Conservation (phyloP, 2,329 filamentous ascomycete genomes). For the Coleophoma eucalyptorum region DNA sequence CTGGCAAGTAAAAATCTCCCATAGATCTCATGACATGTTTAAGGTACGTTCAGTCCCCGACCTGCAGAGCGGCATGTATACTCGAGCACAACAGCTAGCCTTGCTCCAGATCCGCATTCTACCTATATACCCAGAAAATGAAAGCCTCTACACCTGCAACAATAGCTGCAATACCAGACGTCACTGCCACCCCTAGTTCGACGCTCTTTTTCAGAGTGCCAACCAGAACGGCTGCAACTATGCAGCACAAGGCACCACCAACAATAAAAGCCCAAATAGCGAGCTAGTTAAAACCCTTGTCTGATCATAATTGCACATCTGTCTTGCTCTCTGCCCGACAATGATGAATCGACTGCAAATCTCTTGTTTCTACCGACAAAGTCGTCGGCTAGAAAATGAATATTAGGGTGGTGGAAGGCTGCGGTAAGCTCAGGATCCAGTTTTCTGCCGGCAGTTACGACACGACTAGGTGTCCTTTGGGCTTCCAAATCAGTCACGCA, state of each 20-base stretch:
- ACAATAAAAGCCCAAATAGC: not conserved
- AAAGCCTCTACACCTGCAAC: not conserved
- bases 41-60: too few relatives aligned
- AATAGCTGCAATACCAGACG: not conserved
- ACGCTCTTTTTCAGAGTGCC: not conserved
- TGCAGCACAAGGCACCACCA: not conserved
- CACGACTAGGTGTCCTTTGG: not conserved
- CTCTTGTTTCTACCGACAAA: not conserved
- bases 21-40: too few relatives aligned
- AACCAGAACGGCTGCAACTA: not conserved
- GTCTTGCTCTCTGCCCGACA: not conserved
- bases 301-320: not conserved
- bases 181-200: not conserved
- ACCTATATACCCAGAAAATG: constrained; percentile 24
- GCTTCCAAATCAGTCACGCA: not conserved
- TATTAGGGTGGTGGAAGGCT: not conserved
- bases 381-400: not conserved
- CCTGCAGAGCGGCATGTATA: too few relatives aligned
- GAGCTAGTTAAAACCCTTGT: too few relatives aligned
- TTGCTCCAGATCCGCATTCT: constrained; percentile 1
- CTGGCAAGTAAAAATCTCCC: too few relatives aligned
- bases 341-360: not conserved
- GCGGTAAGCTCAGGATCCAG: not conserved
- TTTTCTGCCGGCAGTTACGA: not conserved
- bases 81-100: too few relatives aligned